Percentiles rank a stretch among this genome's conserved stretches.
Evolutionary conservation across 495 filamentous ascomycete species (phyloP).

Genomic region (Neurospora sp.): DNA sequence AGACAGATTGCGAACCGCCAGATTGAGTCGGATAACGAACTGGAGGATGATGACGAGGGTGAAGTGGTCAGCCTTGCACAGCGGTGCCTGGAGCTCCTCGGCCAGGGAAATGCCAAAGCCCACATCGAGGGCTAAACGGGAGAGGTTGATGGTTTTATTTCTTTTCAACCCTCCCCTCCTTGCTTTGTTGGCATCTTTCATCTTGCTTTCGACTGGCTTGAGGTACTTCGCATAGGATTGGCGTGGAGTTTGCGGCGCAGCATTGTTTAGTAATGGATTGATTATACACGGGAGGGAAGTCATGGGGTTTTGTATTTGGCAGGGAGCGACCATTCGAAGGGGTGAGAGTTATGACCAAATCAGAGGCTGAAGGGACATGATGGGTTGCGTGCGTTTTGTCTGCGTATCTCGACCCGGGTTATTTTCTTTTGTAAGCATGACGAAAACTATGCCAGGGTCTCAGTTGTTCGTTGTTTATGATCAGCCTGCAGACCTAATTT

Average conservation of each 20-base stretch:
- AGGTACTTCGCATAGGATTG: conserved; percentile 22
- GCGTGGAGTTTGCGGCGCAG: conserved; percentile 31
- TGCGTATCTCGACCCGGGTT: neutral
- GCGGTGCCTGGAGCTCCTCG: conserved; percentile 79
- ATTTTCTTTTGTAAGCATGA: neutral
- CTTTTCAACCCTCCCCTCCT: conserved; percentile 5
- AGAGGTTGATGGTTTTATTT: neutral
- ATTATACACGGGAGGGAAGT: conserved; percentile 17
- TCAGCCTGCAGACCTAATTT: neutral
- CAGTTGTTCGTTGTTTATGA: neutral
- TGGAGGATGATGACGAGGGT: conserved; percentile 75
- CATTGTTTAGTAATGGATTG: conserved; percentile 21
- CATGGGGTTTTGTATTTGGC: conserved; percentile 12
- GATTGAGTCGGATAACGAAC: conserved; percentile 83
- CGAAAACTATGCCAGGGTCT: neutral
- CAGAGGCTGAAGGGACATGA: neutral
- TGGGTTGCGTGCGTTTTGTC: neutral
- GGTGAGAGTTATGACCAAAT: neutral
- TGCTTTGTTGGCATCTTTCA: conserved; percentile 19
- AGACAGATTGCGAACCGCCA: conserved; percentile 81
- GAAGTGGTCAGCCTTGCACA: conserved; percentile 90
- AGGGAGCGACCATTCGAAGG: conserved; percentile 6
- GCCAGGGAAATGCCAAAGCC: conserved; percentile 43
- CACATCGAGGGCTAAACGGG: conserved; percentile 44
- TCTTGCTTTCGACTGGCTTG: neutral